Conservation (phyloP, 2,329 filamentous ascomycete species). For the Pleurostoma richardsiae region DNA sequence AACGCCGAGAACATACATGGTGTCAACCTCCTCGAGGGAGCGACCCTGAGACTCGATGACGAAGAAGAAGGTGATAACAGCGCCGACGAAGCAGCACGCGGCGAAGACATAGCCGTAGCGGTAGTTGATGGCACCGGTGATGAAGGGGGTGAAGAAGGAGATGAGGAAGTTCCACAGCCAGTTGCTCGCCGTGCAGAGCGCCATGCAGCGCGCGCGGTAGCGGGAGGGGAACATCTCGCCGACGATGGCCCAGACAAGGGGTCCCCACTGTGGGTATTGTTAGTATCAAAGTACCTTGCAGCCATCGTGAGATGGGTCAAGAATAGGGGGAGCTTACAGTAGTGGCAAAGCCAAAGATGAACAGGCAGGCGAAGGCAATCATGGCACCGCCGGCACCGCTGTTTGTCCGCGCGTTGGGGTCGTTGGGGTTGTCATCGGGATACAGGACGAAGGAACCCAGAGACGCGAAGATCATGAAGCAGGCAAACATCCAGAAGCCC, state of each 20-base stretch:
- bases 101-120: slow-evolving; percentile 62
- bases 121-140: slow-evolving; percentile 55
- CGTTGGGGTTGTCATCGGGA: slow-evolving; percentile 25
- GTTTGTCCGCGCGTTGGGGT: slow-evolving; percentile 24
- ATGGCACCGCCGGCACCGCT: slow-evolving; percentile 54
- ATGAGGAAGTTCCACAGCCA: slow-evolving; percentile 60
- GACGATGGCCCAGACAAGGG: slow-evolving; percentile 64
- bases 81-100: slow-evolving; percentile 52
- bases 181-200: slow-evolving; percentile 35
- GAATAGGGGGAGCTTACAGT: slow-evolving; percentile 7
- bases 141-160: slow-evolving; percentile 65
- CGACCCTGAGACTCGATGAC: slow-evolving; percentile 58
- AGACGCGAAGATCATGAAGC: slow-evolving; percentile 60
- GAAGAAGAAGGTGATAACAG: slow-evolving; percentile 60
- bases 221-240: slow-evolving; percentile 41
- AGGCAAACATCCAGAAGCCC: slow-evolving; percentile 61
- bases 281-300: slow-evolving; percentile 1
- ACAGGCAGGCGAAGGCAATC: slow-evolving; percentile 70
- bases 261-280: slow-evolving; percentile 53
- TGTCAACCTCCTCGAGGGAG: slow-evolving; percentile 63
- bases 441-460: slow-evolving; percentile 37
- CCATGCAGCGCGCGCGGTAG: slow-evolving; percentile 10
- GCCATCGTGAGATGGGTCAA: background rate
- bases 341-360: slow-evolving; percentile 65
- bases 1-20: slow-evolving; percentile 55